Evolutionary conservation across 2,329 filamentous ascomycete genomes (phyloP).

Genomic region (Basipetospora chlamydospora): DNA sequence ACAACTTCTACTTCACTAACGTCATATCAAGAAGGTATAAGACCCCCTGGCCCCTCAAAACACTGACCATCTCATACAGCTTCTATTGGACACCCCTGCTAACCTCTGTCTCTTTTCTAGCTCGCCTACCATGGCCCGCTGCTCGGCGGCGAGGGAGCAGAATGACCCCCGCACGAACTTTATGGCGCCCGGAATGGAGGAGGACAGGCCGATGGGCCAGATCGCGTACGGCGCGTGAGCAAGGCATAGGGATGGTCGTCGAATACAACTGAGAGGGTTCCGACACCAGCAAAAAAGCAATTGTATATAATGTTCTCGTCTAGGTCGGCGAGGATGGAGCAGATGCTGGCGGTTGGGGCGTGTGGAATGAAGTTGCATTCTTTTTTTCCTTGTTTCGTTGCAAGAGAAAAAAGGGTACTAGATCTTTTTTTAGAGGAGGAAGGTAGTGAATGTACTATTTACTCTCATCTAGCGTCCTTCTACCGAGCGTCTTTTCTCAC

Average conservation of each 20-base stretch:
- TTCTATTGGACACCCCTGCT: not conserved
- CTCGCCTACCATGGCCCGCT: constrained; percentile 96
- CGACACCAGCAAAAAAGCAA: no score
- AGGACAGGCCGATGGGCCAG: constrained; percentile 47
- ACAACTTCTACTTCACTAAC: constrained; percentile 98
- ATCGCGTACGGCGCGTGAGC: constrained; percentile 41
- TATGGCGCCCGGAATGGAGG: constrained; percentile 57
- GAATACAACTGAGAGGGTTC: no score
- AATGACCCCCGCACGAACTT: constrained; percentile 67
- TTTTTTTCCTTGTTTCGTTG: not conserved
- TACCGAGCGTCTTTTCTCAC: no score
- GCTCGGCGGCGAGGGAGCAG: constrained; percentile 79
- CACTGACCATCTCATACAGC: no score
- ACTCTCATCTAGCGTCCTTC: no score
- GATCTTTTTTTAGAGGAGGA: no score
- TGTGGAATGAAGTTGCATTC: not conserved
- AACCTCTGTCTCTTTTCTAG: constrained; percentile 27
- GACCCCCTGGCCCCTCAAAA: not conserved
- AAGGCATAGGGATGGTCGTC: no score
- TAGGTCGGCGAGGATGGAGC: constrained; percentile 2
- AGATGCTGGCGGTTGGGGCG: not conserved
- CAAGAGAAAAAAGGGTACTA: not conserved
- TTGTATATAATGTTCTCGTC: constrained; percentile 6
- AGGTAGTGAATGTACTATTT: no score
- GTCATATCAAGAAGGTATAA: constrained; percentile 85